Evolutionary conservation across 192 early-diverging fungal species (phyloP), one percentile per base, ranked within the genome.

Genomic region (Backusella tarrabulga): DNA sequence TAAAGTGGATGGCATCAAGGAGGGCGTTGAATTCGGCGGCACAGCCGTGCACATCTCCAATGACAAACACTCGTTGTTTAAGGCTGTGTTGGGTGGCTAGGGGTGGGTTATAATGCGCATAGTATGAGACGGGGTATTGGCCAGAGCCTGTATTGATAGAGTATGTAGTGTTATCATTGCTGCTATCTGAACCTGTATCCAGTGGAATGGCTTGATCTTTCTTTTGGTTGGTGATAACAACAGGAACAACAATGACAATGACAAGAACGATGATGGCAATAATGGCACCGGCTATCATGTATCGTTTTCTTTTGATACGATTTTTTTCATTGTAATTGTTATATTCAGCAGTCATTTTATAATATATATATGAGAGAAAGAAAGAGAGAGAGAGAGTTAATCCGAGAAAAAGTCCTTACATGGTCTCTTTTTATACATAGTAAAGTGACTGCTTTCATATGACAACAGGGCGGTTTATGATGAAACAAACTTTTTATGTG

Each of bases 21-120:
- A 94, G 85, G 26, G 21, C 12, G 11, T 87, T 77, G n/a, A 94
- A 80, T 78, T 91, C 90, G 7, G 83, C 52, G 0, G 86, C 11
- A 34, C 86, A 84, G 0, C 92, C 93, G 67, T 94, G 93, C 29
- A 93, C 84, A 68, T 94, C 93, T 4, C 93, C 93, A 9, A 94
- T 85, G 17, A 94, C 87, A 38, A 92, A 85, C 36, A 91, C 77
- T 6, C 91, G 78, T 15, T 19, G 26, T 32, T 41, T 40, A 11
- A 40, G 38, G 38, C 72, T 3, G n/a, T 66, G 11, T 44, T 63
- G 29, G 60, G 80, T 63, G 4, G 38, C n/a, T 12, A 79, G 3
- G 17, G 38, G 72, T 8, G 68, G 80, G 0, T 7, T n/a, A 11
- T 78, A 32, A 35, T 83, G 80, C 0, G 78, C 78, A 69, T 83